Evolutionary conservation across 2,329 filamentous ascomycete species (phyloP).

Genomic region (Phialophora macrospora): DNA sequence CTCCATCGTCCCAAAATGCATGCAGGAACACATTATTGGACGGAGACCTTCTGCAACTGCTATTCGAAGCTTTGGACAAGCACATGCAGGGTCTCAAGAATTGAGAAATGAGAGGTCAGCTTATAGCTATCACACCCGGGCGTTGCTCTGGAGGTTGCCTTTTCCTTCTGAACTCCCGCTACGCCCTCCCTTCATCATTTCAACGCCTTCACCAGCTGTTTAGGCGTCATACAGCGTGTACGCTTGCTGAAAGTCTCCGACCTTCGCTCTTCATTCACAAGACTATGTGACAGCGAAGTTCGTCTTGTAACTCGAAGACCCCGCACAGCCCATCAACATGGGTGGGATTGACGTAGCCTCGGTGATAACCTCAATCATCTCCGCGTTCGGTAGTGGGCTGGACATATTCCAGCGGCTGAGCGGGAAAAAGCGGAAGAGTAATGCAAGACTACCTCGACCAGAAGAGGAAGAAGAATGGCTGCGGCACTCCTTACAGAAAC

Average conservation of each 20-base stretch:
- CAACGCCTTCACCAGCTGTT: background rate
- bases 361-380: slow-evolving; percentile 38
- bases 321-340: slow-evolving; percentile 21
- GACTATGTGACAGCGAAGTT: background rate
- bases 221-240: background rate
- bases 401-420: slow-evolving; percentile 35
- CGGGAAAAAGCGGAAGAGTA: slow-evolving; percentile 33
- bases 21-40: slow-evolving; percentile 13
- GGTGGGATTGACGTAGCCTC: slow-evolving; percentile 36
- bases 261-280: background rate
- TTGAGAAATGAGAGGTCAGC: slow-evolving; percentile 6
- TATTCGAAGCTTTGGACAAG: slow-evolving; percentile 24
- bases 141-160: slow-evolving; percentile 18
- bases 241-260: background rate
- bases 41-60: slow-evolving; percentile 22
- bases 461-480: slow-evolving; percentile 37
- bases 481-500: slow-evolving; percentile 31
- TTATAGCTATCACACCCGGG: slow-evolving; percentile 6
- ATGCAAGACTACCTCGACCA: slow-evolving; percentile 30
- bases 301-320: background rate
- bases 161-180: slow-evolving; percentile 14
- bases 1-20: background rate
- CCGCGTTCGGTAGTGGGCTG: slow-evolving; percentile 37
- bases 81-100: slow-evolving; percentile 22
- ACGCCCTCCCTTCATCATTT: background rate